Evolutionary conservation across 176 grass and related monocot species (phyloP), one percentile per base, ranked within the genome.

Genomic region (Eleusine coracana): DNA sequence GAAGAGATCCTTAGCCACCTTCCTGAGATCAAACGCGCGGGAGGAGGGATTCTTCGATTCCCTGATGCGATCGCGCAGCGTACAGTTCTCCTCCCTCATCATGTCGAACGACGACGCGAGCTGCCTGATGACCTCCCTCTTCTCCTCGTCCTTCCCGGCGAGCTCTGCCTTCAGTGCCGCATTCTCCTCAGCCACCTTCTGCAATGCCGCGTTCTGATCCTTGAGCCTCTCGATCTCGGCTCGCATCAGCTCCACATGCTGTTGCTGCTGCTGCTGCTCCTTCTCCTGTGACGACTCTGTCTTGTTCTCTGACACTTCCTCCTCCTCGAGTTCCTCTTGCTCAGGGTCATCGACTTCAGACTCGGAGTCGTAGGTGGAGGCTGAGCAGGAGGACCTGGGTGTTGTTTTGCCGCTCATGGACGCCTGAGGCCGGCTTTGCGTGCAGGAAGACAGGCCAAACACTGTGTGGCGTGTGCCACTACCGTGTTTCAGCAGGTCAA

Each of bases 71-170:
- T 85, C 92, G 8, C 89, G 82, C 83, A 99, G 59, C 28, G 74
- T 76, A 4, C 27, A 66, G 36, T 96, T 96, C 85, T 96, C 91
- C 70, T 92, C 83, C 79, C 88, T 83, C 59, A 95, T 68, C 51
- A 96, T 82, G 76, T 89, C 77, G n/a, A 93, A 83, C 21, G 91
- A 86, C 28, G 88, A 80, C 12, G 89, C 78, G 14, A 96, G 89
- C 52, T 99, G 96, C 78, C 96, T 90, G 83, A 99, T 99, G 1
- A 89, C 93, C 87, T 99, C 96, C 89, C 96, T 90, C 83, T 99
- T 99, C 80, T 99, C 93, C 83, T 99, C 93, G 17, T 96, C 86
- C 84, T 98, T 98, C 5, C 10, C 64, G 7, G 85, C 84, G 40
- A 96, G 68, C 80, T 95, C 91, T 15, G 46, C 77, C 65, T 75